Evolutionary conservation across 768 basidiomycete genomes (phyloP).

Genomic region (Xerocomus spinulosus): DNA sequence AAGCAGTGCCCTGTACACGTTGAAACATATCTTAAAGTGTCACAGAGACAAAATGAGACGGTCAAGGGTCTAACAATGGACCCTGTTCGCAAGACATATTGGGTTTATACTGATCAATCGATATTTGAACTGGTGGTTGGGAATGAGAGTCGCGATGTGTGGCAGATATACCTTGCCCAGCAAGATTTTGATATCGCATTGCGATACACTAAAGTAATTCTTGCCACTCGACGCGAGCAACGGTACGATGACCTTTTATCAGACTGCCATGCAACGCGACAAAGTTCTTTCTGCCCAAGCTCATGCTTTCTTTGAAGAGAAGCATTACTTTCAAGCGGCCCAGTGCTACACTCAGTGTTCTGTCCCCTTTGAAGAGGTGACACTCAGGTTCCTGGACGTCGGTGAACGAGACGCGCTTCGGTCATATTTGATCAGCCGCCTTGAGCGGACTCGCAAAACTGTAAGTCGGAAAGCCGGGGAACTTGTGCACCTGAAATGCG

Average conservation of each 20-base stretch:
- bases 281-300: conserved; percentile 81
- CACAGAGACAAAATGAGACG: conserved; percentile 69
- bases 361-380: conserved; percentile 85
- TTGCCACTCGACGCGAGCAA: background rate
- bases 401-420: conserved; percentile 88
- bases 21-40: conserved; percentile 4
- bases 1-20: conserved; percentile 21
- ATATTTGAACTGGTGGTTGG: conserved; percentile 81
- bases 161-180: conserved; percentile 84
- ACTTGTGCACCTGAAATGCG: background rate
- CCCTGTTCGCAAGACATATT: conserved; percentile 84
- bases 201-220: conserved; percentile 71
- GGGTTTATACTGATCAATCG: conserved; percentile 88
- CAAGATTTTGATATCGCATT: conserved; percentile 75
- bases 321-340: conserved; percentile 86
- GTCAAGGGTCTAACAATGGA: conserved; percentile 78
- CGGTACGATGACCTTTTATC: conserved; percentile 5
- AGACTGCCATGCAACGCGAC: conserved; percentile 89
- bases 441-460: conserved; percentile 79
- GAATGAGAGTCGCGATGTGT: conserved; percentile 92
- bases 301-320: conserved; percentile 69
- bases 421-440: conserved; percentile 80
- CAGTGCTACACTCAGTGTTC: conserved; percentile 90
- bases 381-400: conserved; percentile 83
- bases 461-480: conserved; percentile 40